Evolutionary conservation across 1,139 yeast species (phyloP).

Genomic region (Petasospora fabianii): DNA sequence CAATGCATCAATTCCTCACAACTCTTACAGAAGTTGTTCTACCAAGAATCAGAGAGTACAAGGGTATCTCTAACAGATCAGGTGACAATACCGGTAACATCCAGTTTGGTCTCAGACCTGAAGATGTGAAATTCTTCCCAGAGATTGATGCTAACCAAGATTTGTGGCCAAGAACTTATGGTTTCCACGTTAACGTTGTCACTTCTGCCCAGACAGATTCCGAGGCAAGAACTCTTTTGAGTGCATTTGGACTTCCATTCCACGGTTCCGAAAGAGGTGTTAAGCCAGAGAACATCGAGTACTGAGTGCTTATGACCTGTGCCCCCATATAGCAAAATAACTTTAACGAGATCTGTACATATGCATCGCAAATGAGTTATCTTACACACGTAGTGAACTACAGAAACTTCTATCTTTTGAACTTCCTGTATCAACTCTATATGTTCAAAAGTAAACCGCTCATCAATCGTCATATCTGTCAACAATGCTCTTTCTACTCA

Average conservation of each 20-base stretch:
- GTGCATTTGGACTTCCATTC: conserved; percentile 84
- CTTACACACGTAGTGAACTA: no score
- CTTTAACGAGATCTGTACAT: no score
- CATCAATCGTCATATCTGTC: no score
- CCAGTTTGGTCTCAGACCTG: conserved; percentile 77
- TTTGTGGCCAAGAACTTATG: conserved; percentile 82
- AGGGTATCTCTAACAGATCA: conserved; percentile 68
- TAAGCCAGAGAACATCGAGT: conserved; percentile 20
- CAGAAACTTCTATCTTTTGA: no score
- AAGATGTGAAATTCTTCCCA: conserved; percentile 81
- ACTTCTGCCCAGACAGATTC: conserved; percentile 89
- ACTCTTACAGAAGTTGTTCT: conserved; percentile 89
- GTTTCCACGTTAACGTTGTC: conserved; percentile 80
- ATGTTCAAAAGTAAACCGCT: no score
- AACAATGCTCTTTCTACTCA: conserved; percentile 27
- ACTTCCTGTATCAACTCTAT: no score
- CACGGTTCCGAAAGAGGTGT: conserved; percentile 43
- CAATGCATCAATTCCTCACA: conserved; percentile 79
- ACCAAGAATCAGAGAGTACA: conserved; percentile 87
- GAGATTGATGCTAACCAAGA: conserved; percentile 92
- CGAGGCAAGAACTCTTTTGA: conserved; percentile 83
- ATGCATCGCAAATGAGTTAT: no score
- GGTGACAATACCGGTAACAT: conserved; percentile 89
- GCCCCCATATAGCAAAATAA: no score
- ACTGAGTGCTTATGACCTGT: conserved; percentile 6